Base-by-base conservation (phyloP, 1,284 basidiomycete species). In the Ceratobasidium theobromae region DNA sequence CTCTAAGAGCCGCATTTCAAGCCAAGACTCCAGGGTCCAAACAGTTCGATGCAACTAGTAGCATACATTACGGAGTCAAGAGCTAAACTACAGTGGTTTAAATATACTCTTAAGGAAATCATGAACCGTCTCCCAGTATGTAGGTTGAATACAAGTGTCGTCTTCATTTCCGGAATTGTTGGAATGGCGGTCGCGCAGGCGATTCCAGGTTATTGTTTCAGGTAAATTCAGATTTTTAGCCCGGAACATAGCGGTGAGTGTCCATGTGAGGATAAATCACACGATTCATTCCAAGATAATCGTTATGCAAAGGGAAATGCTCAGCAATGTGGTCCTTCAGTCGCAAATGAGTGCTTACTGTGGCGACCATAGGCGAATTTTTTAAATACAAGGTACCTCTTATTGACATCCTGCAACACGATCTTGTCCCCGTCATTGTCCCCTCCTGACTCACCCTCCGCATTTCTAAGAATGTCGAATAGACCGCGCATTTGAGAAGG, bases 401-500 rank as follows among this genome's bases (percentile, higher is more conserved):
- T 73, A 74, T 74, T 75, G 35, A 14, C 53, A 12, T 51, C 38
- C 49, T 62, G 49, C 51, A 66, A 5, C 58, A 49, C 48, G 53
- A 65, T 11, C 45, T 65, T 35, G 33, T 72, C 65, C 49, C 57
- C 58, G 65, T 70, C 68, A 69, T 70, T 46, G 41, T 66, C 23
- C 30, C 46, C 67, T 54, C 67, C 67, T 48, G 40, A 45, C 53
- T 53, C 32, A 53, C 48, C 53, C 27, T 65, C 66, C 21, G 49
- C 53, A 33, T 52, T 52, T 12, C 32, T 48, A 14, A 43, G 40
- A 35, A 40, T 57, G 16, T 68, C 48, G 25, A 16, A 90, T 1
- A 98, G 79, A 0, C 82, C 81, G 21, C 81, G 79, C 95, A 98
- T 98, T 72, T 98, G 94, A 60, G 82, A 77, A 9, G 82, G 85